Conservation (phyloP, 1,139 yeast species). For the Lodderomyces metapsilosis region DNA sequence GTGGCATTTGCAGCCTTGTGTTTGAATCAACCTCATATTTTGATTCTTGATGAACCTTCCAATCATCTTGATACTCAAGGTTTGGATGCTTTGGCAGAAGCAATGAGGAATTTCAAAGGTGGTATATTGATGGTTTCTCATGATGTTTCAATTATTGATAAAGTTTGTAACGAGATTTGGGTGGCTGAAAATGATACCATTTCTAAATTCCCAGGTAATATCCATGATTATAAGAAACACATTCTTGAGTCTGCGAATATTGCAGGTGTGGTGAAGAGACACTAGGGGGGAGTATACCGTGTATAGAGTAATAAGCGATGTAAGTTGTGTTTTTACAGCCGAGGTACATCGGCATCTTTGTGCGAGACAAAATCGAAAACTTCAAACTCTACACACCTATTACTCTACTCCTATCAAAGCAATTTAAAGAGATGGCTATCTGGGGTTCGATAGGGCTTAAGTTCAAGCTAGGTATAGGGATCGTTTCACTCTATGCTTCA, state of each 20-base stretch:
- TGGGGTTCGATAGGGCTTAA: constrained; percentile 20
- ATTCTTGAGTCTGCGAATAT: constrained; percentile 74
- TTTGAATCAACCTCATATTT: constrained; percentile 85
- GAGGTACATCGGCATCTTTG: too few relatives aligned
- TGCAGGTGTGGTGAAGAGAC: constrained; percentile 87
- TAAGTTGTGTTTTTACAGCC: neutral
- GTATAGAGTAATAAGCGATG: neutral
- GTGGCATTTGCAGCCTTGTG: constrained; percentile 97
- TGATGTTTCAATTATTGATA: constrained; percentile 86
- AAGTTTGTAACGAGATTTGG: constrained; percentile 93
- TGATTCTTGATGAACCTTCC: constrained; percentile 96
- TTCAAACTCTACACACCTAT: too few relatives aligned
- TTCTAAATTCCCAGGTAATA: constrained; percentile 75
- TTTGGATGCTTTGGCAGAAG: constrained; percentile 91
- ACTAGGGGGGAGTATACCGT: constrained; percentile 30
- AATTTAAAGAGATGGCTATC: constrained; percentile 9
- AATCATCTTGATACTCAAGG: constrained; percentile 98
- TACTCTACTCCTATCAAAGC: neutral
- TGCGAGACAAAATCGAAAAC: too few relatives aligned
- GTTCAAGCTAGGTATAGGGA: constrained; percentile 49
- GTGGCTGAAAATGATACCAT: constrained; percentile 87
- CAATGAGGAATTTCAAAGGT: constrained; percentile 83
- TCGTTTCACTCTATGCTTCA: constrained; percentile 62
- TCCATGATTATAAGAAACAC: constrained; percentile 86
- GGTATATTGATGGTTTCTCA: constrained; percentile 98